Evolutionary conservation across 148 eudicot species (phyloP).

Genomic region (Amaranthus hypochondriacus): DNA sequence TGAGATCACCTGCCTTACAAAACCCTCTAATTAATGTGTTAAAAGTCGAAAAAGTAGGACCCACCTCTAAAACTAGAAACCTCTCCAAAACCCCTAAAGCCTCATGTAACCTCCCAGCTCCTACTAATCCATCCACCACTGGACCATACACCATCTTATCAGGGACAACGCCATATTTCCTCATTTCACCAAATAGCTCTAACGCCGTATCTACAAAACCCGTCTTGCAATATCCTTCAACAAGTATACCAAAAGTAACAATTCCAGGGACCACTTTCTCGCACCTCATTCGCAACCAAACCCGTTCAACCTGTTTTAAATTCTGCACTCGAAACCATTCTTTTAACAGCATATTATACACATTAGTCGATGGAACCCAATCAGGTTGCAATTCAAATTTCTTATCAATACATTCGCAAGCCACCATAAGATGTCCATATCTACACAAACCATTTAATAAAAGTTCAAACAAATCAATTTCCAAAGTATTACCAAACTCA

Average conservation of each 20-base stretch:
- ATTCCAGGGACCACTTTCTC: constrained; percentile 41
- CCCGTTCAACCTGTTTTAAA: constrained; percentile 35
- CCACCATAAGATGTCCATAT: constrained; percentile 57
- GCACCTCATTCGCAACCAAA: constrained; percentile 51
- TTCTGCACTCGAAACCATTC: constrained; percentile 60
- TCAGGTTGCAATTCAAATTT: constrained; percentile 30
- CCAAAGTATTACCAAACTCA: constrained; percentile 44
- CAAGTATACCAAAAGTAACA: constrained; percentile 57
- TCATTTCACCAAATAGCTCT: constrained; percentile 59
- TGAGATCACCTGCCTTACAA: constrained; percentile 72
- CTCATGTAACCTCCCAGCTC: constrained; percentile 62
- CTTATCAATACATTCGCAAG: constrained; percentile 44
- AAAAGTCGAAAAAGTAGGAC: constrained; percentile 62
- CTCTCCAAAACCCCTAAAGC: constrained; percentile 71
- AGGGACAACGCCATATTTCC: constrained; percentile 42
- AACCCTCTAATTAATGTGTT: constrained; percentile 72
- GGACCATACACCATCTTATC: constrained; percentile 53
- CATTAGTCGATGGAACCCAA: constrained; percentile 51
- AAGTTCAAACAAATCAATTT: constrained; percentile 40
- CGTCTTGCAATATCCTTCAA: constrained; percentile 67
- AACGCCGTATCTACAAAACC: constrained; percentile 53
- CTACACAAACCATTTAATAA: constrained; percentile 66
- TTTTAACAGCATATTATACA: constrained; percentile 52
- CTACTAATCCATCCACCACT: constrained; percentile 60
- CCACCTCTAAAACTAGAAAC: constrained; percentile 51